A percentile compares a stretch with the other conserved stretches of the same genome.
Evolutionary conservation across 805 yeast species (phyloP).

Genomic region (Starmerella ratchasimensis): DNA sequence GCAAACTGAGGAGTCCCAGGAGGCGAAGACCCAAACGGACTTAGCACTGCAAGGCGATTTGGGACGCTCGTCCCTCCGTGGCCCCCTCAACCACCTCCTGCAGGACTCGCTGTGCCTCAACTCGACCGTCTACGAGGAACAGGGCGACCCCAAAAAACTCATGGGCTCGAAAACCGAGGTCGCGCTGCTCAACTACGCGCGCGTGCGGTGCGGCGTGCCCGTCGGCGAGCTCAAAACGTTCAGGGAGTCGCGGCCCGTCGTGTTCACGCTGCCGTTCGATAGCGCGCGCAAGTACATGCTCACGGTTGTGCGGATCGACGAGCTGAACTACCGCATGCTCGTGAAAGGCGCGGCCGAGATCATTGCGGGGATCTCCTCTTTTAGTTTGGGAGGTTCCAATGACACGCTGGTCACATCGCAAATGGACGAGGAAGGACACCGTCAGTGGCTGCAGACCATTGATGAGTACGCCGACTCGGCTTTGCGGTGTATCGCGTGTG

Average conservation of each 20-base stretch:
- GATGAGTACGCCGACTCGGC: slow-evolving; percentile 61
- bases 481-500: slow-evolving; percentile 76
- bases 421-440: neutral
- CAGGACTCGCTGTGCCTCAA: slow-evolving; percentile 56
- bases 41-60: no score
- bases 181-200: slow-evolving; percentile 63
- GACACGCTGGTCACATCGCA: neutral
- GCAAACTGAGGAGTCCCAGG: neutral
- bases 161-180: slow-evolving; percentile 92
- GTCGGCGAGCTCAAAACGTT: slow-evolving; percentile 35
- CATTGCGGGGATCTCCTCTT: slow-evolving; percentile 46
- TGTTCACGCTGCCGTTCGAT: slow-evolving; percentile 78
- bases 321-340: slow-evolving; percentile 40
- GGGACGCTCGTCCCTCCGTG: neutral
- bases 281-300: slow-evolving; percentile 90
- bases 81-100: slow-evolving; percentile 21
- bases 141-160: slow-evolving; percentile 39
- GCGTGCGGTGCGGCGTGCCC: slow-evolving; percentile 35
- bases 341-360: slow-evolving; percentile 95
- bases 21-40: no score
- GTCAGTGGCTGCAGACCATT: slow-evolving; percentile 31
- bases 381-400: slow-evolving; percentile 6
- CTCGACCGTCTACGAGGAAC: slow-evolving; percentile 74
- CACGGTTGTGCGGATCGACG: slow-evolving; percentile 40
- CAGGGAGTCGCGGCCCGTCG: slow-evolving; percentile 35